Conservation (phyloP, 2,329 filamentous ascomycete genomes). For the Pyrenophora teres region DNA sequence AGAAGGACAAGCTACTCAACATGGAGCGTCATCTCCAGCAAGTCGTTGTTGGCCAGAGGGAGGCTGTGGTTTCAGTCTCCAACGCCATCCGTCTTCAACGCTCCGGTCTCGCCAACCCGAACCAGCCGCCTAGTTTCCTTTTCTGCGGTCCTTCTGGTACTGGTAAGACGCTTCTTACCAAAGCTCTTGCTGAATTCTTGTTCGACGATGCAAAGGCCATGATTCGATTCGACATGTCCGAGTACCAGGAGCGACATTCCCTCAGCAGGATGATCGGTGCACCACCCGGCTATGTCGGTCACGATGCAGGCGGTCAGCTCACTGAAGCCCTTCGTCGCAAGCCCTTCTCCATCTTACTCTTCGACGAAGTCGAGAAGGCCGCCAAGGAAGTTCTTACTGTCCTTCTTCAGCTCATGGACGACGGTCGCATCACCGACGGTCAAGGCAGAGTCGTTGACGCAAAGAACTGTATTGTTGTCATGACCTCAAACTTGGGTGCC, state of each 20-base stretch:
- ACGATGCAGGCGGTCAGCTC: constrained; percentile 93
- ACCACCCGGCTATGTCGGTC: constrained; percentile 94
- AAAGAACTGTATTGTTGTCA: constrained; percentile 97
- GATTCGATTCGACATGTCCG: constrained; percentile 99
- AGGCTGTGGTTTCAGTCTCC: constrained; percentile 89
- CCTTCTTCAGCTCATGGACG: constrained; percentile 98
- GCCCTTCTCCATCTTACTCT: constrained; percentile 96
- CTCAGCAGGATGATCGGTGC: constrained; percentile 97
- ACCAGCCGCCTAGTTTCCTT: constrained; percentile 95
- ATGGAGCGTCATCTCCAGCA: constrained; percentile 89
- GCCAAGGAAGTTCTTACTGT: constrained; percentile 97
- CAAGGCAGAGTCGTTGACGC: constrained; percentile 95
- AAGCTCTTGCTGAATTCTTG: constrained; percentile 94
- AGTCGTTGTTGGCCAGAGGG: constrained; percentile 89
- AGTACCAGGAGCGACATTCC: constrained; percentile 96
- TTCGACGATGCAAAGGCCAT: constrained; percentile 97
- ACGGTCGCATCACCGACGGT: constrained; percentile 96
- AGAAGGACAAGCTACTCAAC: constrained; percentile 97
- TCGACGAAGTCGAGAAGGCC: constrained; percentile 98
- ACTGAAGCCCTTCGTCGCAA: constrained; percentile 92
- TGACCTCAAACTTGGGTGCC: constrained; percentile 97
- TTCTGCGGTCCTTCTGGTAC: constrained; percentile 99
- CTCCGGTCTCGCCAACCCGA: constrained; percentile 92
- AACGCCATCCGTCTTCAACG: constrained; percentile 95
- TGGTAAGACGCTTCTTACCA: constrained; percentile 95